Percentiles rank a stretch among this genome's conserved stretches.
Conservation (phyloP, 2,329 filamentous ascomycete genomes). For the Verticillium nubilum region DNA sequence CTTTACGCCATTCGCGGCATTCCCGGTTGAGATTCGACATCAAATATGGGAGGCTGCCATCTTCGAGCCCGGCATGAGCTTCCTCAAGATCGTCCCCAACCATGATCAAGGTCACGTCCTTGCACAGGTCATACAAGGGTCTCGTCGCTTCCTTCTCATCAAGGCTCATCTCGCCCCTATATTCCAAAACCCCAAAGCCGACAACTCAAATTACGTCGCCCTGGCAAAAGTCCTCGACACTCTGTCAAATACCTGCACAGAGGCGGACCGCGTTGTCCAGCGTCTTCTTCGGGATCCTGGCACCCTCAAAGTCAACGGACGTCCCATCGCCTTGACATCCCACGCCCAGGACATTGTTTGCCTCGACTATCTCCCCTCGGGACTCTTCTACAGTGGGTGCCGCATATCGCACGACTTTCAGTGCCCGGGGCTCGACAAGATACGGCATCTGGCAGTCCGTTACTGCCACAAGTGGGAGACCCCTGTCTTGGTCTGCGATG, state of each 20-base stretch:
- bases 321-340: slow-evolving; percentile 15
- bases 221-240: slow-evolving; percentile 15
- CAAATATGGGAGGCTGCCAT: slow-evolving; percentile 27
- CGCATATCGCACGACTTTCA: slow-evolving; percentile 18
- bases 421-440: slow-evolving; percentile 22
- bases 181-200: slow-evolving; percentile 20
- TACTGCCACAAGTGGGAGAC: slow-evolving; percentile 35
- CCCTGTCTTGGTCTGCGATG: slow-evolving; percentile 19
- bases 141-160: slow-evolving; percentile 1
- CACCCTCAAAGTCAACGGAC: slow-evolving; percentile 19
- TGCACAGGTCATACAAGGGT: background rate
- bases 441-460: slow-evolving; percentile 34
- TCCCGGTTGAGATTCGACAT: slow-evolving; percentile 28
- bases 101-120: slow-evolving; percentile 14
- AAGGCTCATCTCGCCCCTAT: slow-evolving; percentile 17
- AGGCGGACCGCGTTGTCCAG: slow-evolving; percentile 2
- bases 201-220: slow-evolving; percentile 25
- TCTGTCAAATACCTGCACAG: slow-evolving; percentile 7
- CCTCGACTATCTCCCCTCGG: slow-evolving; percentile 26
- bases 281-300: slow-evolving; percentile 6
- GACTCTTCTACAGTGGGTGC: slow-evolving; percentile 19
- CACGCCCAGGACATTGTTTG: slow-evolving; percentile 23
- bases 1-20: slow-evolving; percentile 23
- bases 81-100: slow-evolving; percentile 20
- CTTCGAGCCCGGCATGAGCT: slow-evolving; percentile 27